These are phyloP conservation scores for Teratosphaeria viscida DNA, from an alignment of 2,329 filamentous ascomycete genomes.

Conservation along the genomic window DNA sequence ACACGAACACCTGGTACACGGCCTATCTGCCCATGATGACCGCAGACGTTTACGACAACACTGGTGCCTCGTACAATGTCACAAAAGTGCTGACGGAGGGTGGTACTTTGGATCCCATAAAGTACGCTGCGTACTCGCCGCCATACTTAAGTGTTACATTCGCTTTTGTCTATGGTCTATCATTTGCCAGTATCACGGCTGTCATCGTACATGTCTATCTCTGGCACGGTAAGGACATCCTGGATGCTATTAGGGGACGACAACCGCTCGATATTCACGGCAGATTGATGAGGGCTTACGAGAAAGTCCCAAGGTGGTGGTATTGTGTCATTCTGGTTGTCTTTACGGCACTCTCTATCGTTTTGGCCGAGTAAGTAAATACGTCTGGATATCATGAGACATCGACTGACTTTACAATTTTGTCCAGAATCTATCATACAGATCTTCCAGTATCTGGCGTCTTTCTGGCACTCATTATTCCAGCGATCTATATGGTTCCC, in stretches of 20 bases:
- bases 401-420: neutral
- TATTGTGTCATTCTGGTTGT: slow-evolving; percentile 15
- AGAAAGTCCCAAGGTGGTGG: slow-evolving; percentile 72
- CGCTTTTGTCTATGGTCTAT: slow-evolving; percentile 28
- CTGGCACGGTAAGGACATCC: slow-evolving; percentile 28
- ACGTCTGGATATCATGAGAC: neutral
- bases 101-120: slow-evolving; percentile 14
- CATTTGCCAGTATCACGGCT: slow-evolving; percentile 28
- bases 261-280: slow-evolving; percentile 45
- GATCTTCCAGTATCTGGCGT: slow-evolving; percentile 68
- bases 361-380: slow-evolving; percentile 8
- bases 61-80: slow-evolving; percentile 68
- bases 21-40: slow-evolving; percentile 83
- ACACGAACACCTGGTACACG: slow-evolving; percentile 55
- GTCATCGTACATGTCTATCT: slow-evolving; percentile 27
- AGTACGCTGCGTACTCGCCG: slow-evolving; percentile 33
- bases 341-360: slow-evolving; percentile 17
- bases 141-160: slow-evolving; percentile 29
- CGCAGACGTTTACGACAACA: slow-evolving; percentile 76
- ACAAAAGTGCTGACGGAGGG: slow-evolving; percentile 56
- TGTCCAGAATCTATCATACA: slow-evolving; percentile 15
- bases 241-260: slow-evolving; percentile 14
- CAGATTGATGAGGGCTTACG: slow-evolving; percentile 71
- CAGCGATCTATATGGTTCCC: slow-evolving; percentile 73
- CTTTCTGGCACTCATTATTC: slow-evolving; percentile 66